Percentiles rank a stretch among this genome's conserved stretches.
Conservation (phyloP, 2,329 filamentous ascomycete species). For the Bipolaris cookei region DNA sequence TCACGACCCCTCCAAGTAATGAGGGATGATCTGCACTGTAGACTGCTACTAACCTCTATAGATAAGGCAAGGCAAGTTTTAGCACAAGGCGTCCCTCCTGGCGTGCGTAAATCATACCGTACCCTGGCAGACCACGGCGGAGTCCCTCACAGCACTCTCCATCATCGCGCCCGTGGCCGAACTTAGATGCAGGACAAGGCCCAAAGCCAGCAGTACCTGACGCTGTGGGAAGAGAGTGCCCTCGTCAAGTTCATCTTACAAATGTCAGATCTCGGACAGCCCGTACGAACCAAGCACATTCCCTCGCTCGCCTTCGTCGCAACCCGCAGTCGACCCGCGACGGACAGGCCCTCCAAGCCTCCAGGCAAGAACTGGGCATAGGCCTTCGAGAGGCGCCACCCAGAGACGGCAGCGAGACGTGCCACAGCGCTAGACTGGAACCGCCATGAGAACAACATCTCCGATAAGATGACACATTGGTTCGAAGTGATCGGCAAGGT, state of each 20-base stretch:
- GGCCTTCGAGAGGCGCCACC: constrained; percentile 23
- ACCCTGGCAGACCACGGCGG: constrained; percentile 2
- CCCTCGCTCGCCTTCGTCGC: constrained; percentile 23
- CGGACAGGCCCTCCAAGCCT: constrained; percentile 18
- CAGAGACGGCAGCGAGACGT: constrained; percentile 19
- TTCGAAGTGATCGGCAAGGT: constrained; percentile 19
- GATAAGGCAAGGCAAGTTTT: constrained; percentile 6
- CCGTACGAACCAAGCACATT: constrained; percentile 27
- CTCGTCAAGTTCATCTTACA: constrained; percentile 24
- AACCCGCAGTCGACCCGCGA: constrained; percentile 14
- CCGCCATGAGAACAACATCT: constrained; percentile 21
- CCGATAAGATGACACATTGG: constrained; percentile 31
- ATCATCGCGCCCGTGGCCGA: constrained; percentile 2
- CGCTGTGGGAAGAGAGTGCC: constrained; percentile 35
- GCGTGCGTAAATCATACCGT: constrained; percentile 4
- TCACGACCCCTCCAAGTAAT: neutral
- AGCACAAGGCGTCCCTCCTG: constrained; percentile 3
- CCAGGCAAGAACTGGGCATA: constrained; percentile 25
- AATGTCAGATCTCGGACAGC: constrained; percentile 22
- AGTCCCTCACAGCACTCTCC: constrained; percentile 5
- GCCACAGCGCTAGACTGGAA: constrained; percentile 30
- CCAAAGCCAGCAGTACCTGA: constrained; percentile 26
- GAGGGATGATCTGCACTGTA: neutral
- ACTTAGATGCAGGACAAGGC: constrained; percentile 18
- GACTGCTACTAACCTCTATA: neutral